Evolutionary conservation across 805 yeast species (phyloP), one percentile per base, ranked within the genome.

Genomic region (Metschnikowia peoriensis): DNA sequence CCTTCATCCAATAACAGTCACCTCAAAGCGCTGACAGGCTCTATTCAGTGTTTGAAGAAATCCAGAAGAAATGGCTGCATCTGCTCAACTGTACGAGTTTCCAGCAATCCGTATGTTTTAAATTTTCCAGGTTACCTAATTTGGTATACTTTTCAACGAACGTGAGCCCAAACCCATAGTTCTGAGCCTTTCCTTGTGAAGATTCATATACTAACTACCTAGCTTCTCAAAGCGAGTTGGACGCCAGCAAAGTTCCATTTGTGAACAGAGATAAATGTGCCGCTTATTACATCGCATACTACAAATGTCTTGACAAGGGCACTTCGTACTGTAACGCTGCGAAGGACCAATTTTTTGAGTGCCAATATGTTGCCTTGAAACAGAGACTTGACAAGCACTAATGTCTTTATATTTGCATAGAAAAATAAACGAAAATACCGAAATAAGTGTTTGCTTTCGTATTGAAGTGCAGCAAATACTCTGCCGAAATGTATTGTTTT

Each of bases 181-280:
- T 32, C 14, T 32, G 15, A 38, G 9, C 40, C 17, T 22, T 22
- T 11, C 15, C 17, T 28, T 29, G 1, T 7, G 5, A 3, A 6
- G 11, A 8, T 14, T 16, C 34, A 14, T 9, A 16, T 53, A 52
- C 59, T 54, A 51, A 54, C 59, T 6, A 14, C 14, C 40, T 1
- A 57, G 60, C 58, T 38, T 54, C 61, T 46, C 63, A 67, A 58
- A 54, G 66, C 52, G 77, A 73, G 53, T 66, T 75, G 64, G 78
- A 75, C 55, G 73, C 65, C 29, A 62, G 68, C 52, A 66, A 72
- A 47, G 76, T 75, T 32, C 78, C 79, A 8, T 74, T 73, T 60
- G 58, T 72, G 53, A 62, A 75, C 64, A 72, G 79, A 68, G 79
- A 75, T 61, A 67, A 66, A 47, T 75, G 79, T 64, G 78, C 79